phyloP scores from a whole-genome alignment of 2,329 filamentous ascomycete species.

The Acephala macrosclerotiorum region DNA sequence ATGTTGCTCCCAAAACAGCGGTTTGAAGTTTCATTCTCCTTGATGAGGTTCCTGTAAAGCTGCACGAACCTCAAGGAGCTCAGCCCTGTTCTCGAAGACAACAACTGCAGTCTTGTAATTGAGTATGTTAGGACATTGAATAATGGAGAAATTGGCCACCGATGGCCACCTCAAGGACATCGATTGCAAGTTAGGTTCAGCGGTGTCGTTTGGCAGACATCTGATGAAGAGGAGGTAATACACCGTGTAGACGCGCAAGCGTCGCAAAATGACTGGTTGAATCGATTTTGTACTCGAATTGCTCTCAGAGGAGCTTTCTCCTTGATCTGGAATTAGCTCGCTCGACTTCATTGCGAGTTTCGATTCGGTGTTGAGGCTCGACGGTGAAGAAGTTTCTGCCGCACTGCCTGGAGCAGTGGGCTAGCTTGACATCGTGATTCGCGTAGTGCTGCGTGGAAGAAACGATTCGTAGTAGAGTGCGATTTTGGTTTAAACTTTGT shows the following conservation, averaged over 20 bases:
- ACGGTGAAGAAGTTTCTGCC: too few species aligned
- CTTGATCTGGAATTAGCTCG: background rate
- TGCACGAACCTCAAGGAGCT: background rate
- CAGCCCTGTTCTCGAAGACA: background rate
- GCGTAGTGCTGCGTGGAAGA: too few species aligned
- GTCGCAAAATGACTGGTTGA: background rate
- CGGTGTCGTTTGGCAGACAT: background rate
- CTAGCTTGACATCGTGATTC: too few species aligned
- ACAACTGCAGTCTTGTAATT: background rate
- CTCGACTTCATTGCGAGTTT: too few species aligned
- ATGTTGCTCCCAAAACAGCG: background rate
- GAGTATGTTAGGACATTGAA: too few species aligned
- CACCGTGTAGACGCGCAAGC: too few species aligned
- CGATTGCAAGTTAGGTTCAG: background rate
- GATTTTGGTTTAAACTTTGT: too few species aligned
- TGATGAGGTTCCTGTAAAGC: background rate
- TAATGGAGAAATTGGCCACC: too few species aligned
- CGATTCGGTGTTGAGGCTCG: too few species aligned
- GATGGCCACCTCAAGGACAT: background rate
- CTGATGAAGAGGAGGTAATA: background rate
- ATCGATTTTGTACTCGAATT: background rate
- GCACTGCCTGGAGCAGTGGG: too few species aligned
- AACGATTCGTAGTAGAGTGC: too few species aligned
- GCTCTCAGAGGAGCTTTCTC: background rate
- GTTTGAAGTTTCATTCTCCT: background rate